phyloP scores from a whole-genome alignment of 257 asterid genomes.

The Voacanga thouarsii region DNA sequence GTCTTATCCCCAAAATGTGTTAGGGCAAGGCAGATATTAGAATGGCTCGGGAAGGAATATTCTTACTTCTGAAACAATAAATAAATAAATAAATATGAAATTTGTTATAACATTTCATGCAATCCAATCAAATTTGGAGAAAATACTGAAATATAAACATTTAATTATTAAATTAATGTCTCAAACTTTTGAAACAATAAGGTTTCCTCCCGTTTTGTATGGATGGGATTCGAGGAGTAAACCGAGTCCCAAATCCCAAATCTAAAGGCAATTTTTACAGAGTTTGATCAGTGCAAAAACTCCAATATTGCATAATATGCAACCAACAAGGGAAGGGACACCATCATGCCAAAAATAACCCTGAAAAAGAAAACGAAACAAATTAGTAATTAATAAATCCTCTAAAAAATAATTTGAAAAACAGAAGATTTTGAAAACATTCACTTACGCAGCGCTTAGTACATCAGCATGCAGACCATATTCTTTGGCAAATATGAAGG shows the following conservation, averaged over 20 bases:
- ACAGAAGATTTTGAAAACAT: neutral
- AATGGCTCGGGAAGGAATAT: too few relatives aligned
- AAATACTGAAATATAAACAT: too few relatives aligned
- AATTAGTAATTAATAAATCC: too few relatives aligned
- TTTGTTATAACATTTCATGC: too few relatives aligned
- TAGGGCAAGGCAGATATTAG: too few relatives aligned
- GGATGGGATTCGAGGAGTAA: neutral
- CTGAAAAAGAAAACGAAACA: constrained; percentile 29
- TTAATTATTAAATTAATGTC: too few relatives aligned
- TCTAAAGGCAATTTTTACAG: too few relatives aligned
- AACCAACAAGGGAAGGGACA: constrained; percentile 55
- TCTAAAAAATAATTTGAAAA: neutral
- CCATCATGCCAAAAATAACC: constrained; percentile 61
- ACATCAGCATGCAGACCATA: constrained; percentile 69
- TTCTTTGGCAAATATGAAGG: constrained; percentile 64
- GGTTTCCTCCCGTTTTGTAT: neutral
- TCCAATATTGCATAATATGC: constrained; percentile 51
- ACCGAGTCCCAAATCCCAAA: neutral
- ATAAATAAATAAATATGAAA: too few relatives aligned
- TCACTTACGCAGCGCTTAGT: constrained; percentile 57
- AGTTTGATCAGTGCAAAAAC: constrained; percentile 28
- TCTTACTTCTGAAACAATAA: too few relatives aligned
- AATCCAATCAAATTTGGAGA: neutral
- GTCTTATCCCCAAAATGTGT: too few relatives aligned
- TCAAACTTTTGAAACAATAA: neutral